Conservation (phyloP, 306 rosid genomes). For the Trifolium fragiferum region DNA sequence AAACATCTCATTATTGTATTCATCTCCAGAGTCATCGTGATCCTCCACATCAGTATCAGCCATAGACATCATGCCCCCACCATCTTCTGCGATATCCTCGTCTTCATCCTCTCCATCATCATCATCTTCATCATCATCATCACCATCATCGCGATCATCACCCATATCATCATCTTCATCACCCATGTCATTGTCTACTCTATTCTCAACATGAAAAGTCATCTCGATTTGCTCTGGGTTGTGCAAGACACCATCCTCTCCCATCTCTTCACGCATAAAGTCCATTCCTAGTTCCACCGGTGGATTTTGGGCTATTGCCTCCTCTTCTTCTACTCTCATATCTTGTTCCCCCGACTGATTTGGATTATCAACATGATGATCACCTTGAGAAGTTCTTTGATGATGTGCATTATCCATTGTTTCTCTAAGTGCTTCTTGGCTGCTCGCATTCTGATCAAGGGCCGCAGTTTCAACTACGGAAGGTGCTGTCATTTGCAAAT, state of each 20-base stretch:
- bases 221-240: constrained; percentile 82
- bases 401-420: constrained; percentile 56
- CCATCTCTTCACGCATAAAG: constrained; percentile 89
- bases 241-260: constrained; percentile 76
- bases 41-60: constrained; percentile 96
- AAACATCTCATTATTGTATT: constrained; percentile 90
- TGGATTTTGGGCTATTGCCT: constrained; percentile 61
- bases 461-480: constrained; percentile 53
- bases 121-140: constrained; percentile 95
- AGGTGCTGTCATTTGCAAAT: constrained; percentile 64
- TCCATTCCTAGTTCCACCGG: constrained; percentile 84
- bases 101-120: constrained; percentile 89
- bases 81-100: constrained; percentile 96
- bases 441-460: constrained; percentile 59
- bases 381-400: constrained; percentile 61
- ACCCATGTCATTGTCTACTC: constrained; percentile 94
- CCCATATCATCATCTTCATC: constrained; percentile 99
- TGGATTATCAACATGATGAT: constrained; percentile 53
- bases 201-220: constrained; percentile 84
- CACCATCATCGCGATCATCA: constrained; percentile 93
- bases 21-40: constrained; percentile 96
- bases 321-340: constrained; percentile 83
- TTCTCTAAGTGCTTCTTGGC: constrained; percentile 66
- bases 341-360: constrained; percentile 70
- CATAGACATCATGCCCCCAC: constrained; percentile 87